Evolutionary conservation across 768 basidiomycete species (phyloP), one percentile per base, ranked within the genome.

Genomic region (Russula brevipes): DNA sequence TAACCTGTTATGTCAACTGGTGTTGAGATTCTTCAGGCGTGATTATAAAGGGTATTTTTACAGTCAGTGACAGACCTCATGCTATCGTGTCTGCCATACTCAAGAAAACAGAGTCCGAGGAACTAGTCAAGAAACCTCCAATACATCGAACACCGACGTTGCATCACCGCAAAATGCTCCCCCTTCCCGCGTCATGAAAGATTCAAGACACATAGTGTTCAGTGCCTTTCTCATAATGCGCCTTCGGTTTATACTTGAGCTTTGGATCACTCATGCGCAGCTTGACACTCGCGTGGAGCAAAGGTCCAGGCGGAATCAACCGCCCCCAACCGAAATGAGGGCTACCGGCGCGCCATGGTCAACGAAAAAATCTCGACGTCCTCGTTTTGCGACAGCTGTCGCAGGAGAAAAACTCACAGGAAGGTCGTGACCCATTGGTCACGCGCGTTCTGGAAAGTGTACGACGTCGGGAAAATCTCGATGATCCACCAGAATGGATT

Each of bases 401-500:
- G 30, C 17, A 31, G 12, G 24, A 24, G 24, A 24, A 24, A 24
- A 24, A 74, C 86, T 60, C 66, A 89, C 89, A 77, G 77, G 73
- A 78, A 82, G 49, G 73, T 74, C 8, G 63, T 75, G 64, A 83
- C 80, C 87, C 86, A 89, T 16, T 67, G 69, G 2, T 84, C 82
- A 1, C 78, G 54, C 0, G 63, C 66, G 62, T 88, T 84, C 70
- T 89, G 88, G 78, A 79, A 86, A 19, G 75, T 71, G 67, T 78
- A 82, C 44, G 69, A 71, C 58, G 79, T 69, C 16, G 86, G 88
- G 0, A 89, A 35, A 33, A 89, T 73, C 73, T 92, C 89, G 41
- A 90, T 73, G n/a, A 88, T 39, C 88, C 86, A 87, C 89, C 89
- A 92, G 1, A 76, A 5, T 19, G 71, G 73, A 16, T 72, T 71